A percentile compares a stretch with the other conserved stretches of the same genome.
Conservation (phyloP, 2,329 filamentous ascomycete genomes). For the Arthroderma sp. region DNA sequence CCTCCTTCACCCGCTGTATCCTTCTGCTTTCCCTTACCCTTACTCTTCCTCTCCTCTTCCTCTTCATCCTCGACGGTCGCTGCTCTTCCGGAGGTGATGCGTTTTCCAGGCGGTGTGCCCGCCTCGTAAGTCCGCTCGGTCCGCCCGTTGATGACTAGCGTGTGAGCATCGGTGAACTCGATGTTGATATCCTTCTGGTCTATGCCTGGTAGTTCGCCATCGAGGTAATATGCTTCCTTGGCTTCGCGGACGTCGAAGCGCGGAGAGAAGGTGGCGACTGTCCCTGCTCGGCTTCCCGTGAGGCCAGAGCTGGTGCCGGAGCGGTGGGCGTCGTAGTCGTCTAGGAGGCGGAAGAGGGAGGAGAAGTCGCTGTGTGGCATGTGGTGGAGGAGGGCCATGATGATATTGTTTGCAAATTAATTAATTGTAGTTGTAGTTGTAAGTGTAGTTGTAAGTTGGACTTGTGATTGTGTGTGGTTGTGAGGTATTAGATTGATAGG, state of each 20-base stretch:
- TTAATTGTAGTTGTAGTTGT: background rate
- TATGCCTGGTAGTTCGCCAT: slow-evolving; percentile 37
- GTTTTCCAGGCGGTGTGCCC: slow-evolving; percentile 9
- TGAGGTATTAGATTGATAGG: too few species aligned
- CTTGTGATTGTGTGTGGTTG: too few species aligned
- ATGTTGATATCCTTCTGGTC: slow-evolving; percentile 34
- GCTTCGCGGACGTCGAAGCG: slow-evolving; percentile 36
- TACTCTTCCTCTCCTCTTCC: slow-evolving; percentile 14
- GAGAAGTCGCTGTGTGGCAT: slow-evolving; percentile 24
- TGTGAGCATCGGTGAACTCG: slow-evolving; percentile 36
- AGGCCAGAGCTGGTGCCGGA: slow-evolving; percentile 7
- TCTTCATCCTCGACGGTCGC: slow-evolving; percentile 30
- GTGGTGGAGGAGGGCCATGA: slow-evolving; percentile 10
- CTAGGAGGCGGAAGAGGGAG: slow-evolving; percentile 35
- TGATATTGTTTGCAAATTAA: background rate
- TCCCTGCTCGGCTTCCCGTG: background rate
- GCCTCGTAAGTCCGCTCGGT: slow-evolving; percentile 25
- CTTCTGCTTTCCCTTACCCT: slow-evolving; percentile 9
- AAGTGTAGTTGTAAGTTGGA: too few species aligned
- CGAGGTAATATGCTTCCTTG: slow-evolving; percentile 32
- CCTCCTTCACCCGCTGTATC: slow-evolving; percentile 16
- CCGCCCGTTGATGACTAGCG: slow-evolving; percentile 33
- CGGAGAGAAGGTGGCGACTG: slow-evolving; percentile 24
- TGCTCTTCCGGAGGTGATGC: slow-evolving; percentile 18
- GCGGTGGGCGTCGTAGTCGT: slow-evolving; percentile 30